Evolutionary conservation across 1,284 basidiomycete genomes (phyloP).

Genomic region (Tausonia pullulans): DNA sequence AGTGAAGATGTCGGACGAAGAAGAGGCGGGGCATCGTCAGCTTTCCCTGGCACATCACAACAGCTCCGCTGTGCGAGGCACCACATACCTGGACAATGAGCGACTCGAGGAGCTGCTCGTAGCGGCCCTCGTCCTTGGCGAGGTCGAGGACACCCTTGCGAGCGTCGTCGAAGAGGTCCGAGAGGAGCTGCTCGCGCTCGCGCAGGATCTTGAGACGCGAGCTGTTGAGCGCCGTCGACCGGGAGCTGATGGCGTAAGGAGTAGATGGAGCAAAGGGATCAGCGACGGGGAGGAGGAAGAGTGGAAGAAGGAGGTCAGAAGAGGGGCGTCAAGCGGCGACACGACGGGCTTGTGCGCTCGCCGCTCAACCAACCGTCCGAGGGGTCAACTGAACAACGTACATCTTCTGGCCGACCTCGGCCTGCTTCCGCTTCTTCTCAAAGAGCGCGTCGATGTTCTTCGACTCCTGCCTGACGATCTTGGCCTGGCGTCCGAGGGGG

Average conservation of each 20-base stretch:
- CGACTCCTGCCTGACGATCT: constrained; percentile 88
- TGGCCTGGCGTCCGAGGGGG: constrained; percentile 50
- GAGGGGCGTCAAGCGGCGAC: constrained; percentile 1
- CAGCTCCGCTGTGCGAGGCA: not conserved
- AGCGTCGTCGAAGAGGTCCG: constrained; percentile 73
- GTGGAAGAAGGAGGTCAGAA: not conserved
- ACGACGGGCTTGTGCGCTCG: not conserved
- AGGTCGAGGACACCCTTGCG: constrained; percentile 54
- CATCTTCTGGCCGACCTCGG: constrained; percentile 91
- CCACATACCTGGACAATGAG: constrained; percentile 61
- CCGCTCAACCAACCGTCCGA: not conserved
- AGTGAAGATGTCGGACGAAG: constrained; percentile 23
- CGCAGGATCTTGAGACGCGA: constrained; percentile 85
- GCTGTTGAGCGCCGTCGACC: constrained; percentile 93
- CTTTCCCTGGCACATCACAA: not conserved
- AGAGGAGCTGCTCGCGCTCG: constrained; percentile 81
- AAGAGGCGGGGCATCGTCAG: not conserved
- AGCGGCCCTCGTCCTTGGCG: constrained; percentile 57
- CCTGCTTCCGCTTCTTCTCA: constrained; percentile 88
- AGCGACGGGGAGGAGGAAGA: not conserved
- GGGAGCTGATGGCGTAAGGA: constrained; percentile 48
- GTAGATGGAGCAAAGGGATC: not conserved
- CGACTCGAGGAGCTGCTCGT: constrained; percentile 64
- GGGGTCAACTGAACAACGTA: constrained; percentile 35
- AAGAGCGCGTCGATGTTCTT: constrained; percentile 80